Evolutionary conservation across 805 yeast species (phyloP).

Genomic region (Lipomyces yamanashiensis): DNA sequence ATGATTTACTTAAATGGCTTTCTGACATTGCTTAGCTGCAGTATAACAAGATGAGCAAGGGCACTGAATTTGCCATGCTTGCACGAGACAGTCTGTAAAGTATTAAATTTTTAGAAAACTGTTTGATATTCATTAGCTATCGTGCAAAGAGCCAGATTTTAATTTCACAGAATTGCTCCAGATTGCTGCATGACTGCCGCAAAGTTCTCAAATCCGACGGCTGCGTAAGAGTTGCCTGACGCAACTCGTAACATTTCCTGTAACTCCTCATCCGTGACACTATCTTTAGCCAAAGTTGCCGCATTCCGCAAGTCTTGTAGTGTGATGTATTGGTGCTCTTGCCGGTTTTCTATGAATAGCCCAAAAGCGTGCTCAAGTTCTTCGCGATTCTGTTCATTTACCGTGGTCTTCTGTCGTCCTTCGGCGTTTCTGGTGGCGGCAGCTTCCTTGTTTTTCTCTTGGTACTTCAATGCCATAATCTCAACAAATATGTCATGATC

Average conservation of each 20-base stretch:
- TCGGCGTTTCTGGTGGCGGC: neutral
- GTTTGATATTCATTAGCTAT: too few species aligned
- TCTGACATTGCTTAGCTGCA: too few species aligned
- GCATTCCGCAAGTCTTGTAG: slow-evolving; percentile 39
- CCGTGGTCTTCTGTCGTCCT: neutral
- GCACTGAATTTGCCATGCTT: too few species aligned
- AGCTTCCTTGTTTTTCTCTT: slow-evolving; percentile 11
- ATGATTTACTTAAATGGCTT: too few species aligned
- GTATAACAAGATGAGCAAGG: too few species aligned
- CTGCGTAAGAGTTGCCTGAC: slow-evolving; percentile 31
- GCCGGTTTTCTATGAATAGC: slow-evolving; percentile 22
- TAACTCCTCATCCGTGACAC: slow-evolving; percentile 42
- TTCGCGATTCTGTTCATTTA: neutral
- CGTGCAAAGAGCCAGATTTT: too few species aligned
- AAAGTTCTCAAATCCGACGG: slow-evolving; percentile 37
- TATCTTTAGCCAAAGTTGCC: slow-evolving; percentile 40
- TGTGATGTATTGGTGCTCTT: slow-evolving; percentile 37
- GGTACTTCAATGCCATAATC: slow-evolving; percentile 32
- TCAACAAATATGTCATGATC: slow-evolving; percentile 42
- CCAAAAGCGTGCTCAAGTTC: slow-evolving; percentile 31
- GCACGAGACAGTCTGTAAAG: too few species aligned
- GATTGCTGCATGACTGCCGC: slow-evolving; percentile 39
- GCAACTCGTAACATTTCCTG: slow-evolving; percentile 42
- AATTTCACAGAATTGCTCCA: slow-evolving; percentile 20
- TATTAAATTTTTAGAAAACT: too few species aligned